phyloP scores from a whole-genome alignment of 306 rosid species.

The Sicyos edulis region DNA sequence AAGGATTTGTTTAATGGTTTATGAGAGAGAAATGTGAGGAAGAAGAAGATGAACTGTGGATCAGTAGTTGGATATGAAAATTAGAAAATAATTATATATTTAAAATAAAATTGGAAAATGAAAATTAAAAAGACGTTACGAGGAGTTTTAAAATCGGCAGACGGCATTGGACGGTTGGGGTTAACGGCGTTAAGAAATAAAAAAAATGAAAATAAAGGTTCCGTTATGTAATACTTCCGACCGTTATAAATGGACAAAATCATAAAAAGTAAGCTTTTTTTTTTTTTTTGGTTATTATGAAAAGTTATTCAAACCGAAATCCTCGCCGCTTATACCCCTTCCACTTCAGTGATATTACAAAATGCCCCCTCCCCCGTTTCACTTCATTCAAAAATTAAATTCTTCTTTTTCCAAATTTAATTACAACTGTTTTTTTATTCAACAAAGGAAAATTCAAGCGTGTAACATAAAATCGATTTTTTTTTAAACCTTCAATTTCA shows the following conservation, averaged over 20 bases:
- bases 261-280: constrained; percentile 7
- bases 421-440: no score
- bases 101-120: constrained; percentile 6
- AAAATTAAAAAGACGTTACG: constrained; percentile 32
- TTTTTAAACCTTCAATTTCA: no score
- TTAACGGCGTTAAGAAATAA: constrained; percentile 41
- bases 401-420: neutral
- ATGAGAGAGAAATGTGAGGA: constrained; percentile 24
- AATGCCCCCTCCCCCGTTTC: neutral
- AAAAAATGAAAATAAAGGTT: neutral
- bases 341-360: constrained; percentile 18
- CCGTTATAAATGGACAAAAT: constrained; percentile 57
- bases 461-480: no score
- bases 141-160: constrained; percentile 32
- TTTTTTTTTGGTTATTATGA: constrained; percentile 20
- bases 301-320: constrained; percentile 31
- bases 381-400: neutral
- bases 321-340: constrained; percentile 19
- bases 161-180: constrained; percentile 25
- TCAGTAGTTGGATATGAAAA: constrained; percentile 14
- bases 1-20: neutral
- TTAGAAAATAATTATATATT: neutral
- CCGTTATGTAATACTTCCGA: constrained; percentile 41
- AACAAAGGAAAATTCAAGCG: no score
- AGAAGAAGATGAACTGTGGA: constrained; percentile 19